Conservation (phyloP, 2,329 filamentous ascomycete species). For the Fusarium newnesense region DNA sequence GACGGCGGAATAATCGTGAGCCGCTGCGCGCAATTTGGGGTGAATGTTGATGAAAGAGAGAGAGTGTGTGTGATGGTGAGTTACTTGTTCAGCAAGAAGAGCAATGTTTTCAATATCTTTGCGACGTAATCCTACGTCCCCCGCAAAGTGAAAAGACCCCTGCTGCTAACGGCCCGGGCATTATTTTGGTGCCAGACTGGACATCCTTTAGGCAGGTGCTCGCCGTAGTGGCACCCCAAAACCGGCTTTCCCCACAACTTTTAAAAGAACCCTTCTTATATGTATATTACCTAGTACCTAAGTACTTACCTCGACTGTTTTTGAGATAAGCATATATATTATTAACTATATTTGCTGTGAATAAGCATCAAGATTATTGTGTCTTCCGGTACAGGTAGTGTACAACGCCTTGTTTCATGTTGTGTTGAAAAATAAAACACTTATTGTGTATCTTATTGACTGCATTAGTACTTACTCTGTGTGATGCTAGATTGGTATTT, state of each 20-base stretch:
- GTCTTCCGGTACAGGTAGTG: no score
- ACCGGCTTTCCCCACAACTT: no score
- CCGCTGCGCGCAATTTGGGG: not conserved
- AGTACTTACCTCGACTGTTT: no score
- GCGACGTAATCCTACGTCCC: conserved; percentile 27
- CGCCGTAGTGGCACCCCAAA: not conserved
- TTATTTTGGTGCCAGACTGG: conserved; percentile 13
- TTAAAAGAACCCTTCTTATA: no score
- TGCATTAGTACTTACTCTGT: no score
- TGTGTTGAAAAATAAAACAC: no score
- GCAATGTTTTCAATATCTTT: not conserved
- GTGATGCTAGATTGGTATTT: no score
- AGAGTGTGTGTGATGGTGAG: not conserved
- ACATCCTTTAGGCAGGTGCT: conserved; percentile 20
- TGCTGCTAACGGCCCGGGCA: conserved; percentile 11
- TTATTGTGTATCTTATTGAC: no score
- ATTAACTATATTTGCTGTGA: no score
- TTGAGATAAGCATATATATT: not conserved
- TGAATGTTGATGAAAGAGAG: not conserved
- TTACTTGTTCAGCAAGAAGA: not conserved
- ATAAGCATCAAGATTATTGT: no score
- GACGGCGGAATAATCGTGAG: not conserved
- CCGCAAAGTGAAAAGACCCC: conserved; percentile 29
- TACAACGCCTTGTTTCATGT: no score
- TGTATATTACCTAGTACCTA: no score